Base-by-base conservation (phyloP, 352 stramenopile genomes). In the Pythium rishiriense region DNA sequence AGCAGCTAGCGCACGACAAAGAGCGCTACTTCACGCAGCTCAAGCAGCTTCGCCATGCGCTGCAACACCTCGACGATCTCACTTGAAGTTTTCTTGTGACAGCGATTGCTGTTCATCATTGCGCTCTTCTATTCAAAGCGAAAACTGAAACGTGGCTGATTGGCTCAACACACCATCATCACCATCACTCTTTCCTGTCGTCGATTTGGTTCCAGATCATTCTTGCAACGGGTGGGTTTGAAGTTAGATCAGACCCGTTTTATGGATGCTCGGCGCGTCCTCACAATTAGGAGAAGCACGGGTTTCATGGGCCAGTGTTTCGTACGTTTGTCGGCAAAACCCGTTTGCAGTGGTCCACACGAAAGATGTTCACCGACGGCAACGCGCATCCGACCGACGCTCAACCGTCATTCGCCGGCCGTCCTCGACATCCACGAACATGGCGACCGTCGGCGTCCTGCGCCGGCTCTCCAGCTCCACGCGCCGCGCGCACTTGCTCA, bases 31-130 rank as follows among this genome's bases (percentile, higher is more conserved):
- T 90, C 42, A 73, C 55, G 33, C 85, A 94, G 55, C 73, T 92
- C 11, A 85, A 88, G 70, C 83, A 91, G 43, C 81, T 94, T 33
- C 87, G 87, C 51, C 73, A 79, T 50, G 83, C 81, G 9, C 70
- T 94, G 21, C 78, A 83, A n/a, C 81, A 91, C 48, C 64, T 93
- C 14, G 81, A 93, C 39, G 76, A 87, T 54, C 71, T 91, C n/a
- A 22, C 17, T 15, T 72, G 51, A 58, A n/a, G 24, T 22, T 17
- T 2, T 43, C 41, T 8, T 58, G 58, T 65, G 58, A 58, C 58
- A 65, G 15, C n/a, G 22, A 10, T 35, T 25, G 10, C 12, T 51
- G 60, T 33, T 43, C 55, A 35, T 50, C 21, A 31, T 2, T 14
- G 24, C 19, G 41, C 41, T 12, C 19, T 35, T 53, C 39, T 62